Base-by-base conservation (phyloP, 805 yeast species). In the Metschnikowia peoriensis region DNA sequence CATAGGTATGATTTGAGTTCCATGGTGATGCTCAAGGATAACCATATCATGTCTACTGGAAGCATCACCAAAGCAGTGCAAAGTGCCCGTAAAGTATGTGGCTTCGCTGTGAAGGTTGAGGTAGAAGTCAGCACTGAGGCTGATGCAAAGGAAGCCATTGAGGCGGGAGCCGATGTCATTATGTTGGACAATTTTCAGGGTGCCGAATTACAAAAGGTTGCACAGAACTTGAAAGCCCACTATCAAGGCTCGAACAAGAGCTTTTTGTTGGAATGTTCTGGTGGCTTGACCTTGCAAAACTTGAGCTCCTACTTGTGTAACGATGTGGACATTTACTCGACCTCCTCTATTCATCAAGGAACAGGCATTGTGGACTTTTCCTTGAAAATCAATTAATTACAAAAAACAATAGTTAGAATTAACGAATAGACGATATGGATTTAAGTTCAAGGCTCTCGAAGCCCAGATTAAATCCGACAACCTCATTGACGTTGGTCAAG, bases 11-110 rank as follows among this genome's bases (percentile, higher is more conserved):
- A 93, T 66, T 80, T 92, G 51, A 85, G 94, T 43, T 82, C 94
- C 1, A 92, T 92, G 98, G 92, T 93, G 1, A 92, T 93, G 98
- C 79, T 92, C 61, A 92, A 92, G 68, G 98, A 92, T 65, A 92
- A 92, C 68, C 98, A 93, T 66, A 80, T 92, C 40, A 88, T 94
- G 84, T 85, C 96, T 4, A 88, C 96, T 2, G 97, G 97, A 0
- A 89, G 96, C 29, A 93, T 92, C 56, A 88, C 96, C 4, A 73
- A 79, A 44, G 97, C 98, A 1, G 93, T 93, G 7, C 61, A 71
- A 35, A 78, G 79, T 53, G 97, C 98, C 1, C 79, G 89, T 51
- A 74, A 75, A 12, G 96, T 85, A 0, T 88, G 90, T 65, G 98
- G 98, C 3, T 92, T 92, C 70, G 82, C 96, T 2, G 78, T 87